A percentile compares a stretch with the other conserved stretches of the same genome.
phyloP scores from a whole-genome alignment of 257 asterid genomes.

The Schizonepeta tenuifolia region DNA sequence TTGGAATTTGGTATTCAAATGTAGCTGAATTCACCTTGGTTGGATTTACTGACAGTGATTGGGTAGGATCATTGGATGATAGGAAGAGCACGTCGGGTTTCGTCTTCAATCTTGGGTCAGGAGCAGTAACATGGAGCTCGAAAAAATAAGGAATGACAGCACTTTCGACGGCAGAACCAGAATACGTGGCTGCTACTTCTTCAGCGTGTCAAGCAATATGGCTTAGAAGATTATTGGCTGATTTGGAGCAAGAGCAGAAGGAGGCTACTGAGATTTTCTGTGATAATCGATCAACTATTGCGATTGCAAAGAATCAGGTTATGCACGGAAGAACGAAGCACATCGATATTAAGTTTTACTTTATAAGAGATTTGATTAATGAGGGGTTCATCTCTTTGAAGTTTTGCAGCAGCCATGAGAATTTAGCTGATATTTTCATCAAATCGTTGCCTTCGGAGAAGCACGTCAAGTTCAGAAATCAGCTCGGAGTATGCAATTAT shows the following conservation, averaged over 20 bases:
- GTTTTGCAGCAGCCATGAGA: background rate
- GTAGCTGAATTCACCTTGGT: background rate
- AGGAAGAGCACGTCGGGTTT: background rate
- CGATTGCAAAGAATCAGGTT: background rate
- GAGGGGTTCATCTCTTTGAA: background rate
- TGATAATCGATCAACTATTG: background rate
- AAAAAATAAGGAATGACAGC: background rate
- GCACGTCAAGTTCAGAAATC: background rate
- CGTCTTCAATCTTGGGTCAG: background rate
- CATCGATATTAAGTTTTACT: background rate
- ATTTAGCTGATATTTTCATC: background rate
- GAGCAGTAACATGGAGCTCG: background rate
- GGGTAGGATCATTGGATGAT: conserved; percentile 10
- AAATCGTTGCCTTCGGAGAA: background rate
- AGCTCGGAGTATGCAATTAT: background rate
- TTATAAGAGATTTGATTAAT: background rate
- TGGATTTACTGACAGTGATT: conserved; percentile 11
- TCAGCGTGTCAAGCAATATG: background rate
- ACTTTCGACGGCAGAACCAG: background rate
- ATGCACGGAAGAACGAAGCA: background rate
- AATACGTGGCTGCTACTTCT: background rate
- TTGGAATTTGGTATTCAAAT: conserved; percentile 12
- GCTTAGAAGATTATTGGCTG: background rate
- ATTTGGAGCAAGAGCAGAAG: background rate
- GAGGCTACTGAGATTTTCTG: background rate